phyloP scores from a whole-genome alignment of 495 filamentous ascomycete species.

The Bacidia gigantensis region DNA sequence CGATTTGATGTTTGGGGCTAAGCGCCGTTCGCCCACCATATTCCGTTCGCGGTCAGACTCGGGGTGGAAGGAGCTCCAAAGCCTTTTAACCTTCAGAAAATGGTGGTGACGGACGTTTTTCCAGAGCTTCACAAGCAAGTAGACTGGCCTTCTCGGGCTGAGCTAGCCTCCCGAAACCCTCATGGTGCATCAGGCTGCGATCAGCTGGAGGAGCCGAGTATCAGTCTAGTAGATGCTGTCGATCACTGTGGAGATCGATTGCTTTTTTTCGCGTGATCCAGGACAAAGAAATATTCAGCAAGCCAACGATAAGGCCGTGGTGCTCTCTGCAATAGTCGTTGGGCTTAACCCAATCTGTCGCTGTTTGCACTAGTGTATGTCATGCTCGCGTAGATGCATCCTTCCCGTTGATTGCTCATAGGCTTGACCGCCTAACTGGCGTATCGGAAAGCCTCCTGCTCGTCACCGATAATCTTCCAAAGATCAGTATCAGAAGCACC shows the following conservation, averaged over 20 bases:
- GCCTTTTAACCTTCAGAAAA: not conserved
- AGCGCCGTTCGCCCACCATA: not conserved
- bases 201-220: not conserved
- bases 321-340: not conserved
- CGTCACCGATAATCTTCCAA: not conserved
- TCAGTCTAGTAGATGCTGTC: not conserved
- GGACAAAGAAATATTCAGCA: not conserved
- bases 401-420: conserved; percentile 2
- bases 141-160: too few relatives aligned
- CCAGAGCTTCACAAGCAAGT: too few relatives aligned
- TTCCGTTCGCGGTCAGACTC: not conserved
- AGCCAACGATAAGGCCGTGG: not conserved
- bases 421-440: not conserved
- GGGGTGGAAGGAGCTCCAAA: not conserved
- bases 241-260: not conserved
- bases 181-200: not conserved
- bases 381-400: conserved; percentile 1
- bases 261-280: not conserved
- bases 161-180: too few relatives aligned
- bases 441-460: not conserved
- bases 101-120: not conserved
- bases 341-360: conserved; percentile 1
- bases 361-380: conserved; percentile 3
- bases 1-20: not conserved
- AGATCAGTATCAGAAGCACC: not conserved